A percentile compares a stretch with the other conserved stretches of the same genome.
Evolutionary conservation across 371 early-diverging fungal genomes (phyloP).

Genomic region (Mortierella sp.): DNA sequence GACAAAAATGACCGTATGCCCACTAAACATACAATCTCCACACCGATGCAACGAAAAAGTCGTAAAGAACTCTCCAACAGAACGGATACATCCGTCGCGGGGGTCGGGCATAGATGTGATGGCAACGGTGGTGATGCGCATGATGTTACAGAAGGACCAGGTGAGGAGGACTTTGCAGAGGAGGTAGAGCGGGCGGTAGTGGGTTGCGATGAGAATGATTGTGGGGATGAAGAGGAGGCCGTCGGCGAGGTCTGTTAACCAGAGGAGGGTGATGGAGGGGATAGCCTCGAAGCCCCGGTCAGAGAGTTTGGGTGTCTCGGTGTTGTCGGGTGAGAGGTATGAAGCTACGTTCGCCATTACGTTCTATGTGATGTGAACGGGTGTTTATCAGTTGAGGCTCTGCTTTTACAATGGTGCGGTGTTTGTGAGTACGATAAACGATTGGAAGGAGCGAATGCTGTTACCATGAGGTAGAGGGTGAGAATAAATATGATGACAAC

Average conservation of each 20-base stretch:
- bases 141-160: conserved; percentile 65
- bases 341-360: conserved; percentile 73
- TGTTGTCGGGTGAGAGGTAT: conserved; percentile 65
- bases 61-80: conserved; percentile 63
- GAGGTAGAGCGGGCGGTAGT: conserved; percentile 66
- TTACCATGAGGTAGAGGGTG: conserved; percentile 56
- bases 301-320: conserved; percentile 57
- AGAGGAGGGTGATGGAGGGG: conserved; percentile 60
- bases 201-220: conserved; percentile 58
- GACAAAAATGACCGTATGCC: conserved; percentile 72
- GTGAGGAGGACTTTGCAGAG: conserved; percentile 61
- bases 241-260: conserved; percentile 71
- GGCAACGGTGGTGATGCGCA: conserved; percentile 71
- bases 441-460: neutral
- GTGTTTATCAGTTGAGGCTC: neutral
- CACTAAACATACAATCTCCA: conserved; percentile 71
- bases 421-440: too few relatives aligned
- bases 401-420: too few relatives aligned
- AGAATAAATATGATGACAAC: conserved; percentile 33
- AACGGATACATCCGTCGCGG: conserved; percentile 64
- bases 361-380: conserved; percentile 43
- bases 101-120: conserved; percentile 73
- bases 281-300: conserved; percentile 69
- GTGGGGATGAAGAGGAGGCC: conserved; percentile 67
- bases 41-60: conserved; percentile 67